Percentiles rank a stretch among this genome's conserved stretches.
phyloP scores from a whole-genome alignment of 805 yeast genomes.

The Danielozyma ontarioensis region DNA sequence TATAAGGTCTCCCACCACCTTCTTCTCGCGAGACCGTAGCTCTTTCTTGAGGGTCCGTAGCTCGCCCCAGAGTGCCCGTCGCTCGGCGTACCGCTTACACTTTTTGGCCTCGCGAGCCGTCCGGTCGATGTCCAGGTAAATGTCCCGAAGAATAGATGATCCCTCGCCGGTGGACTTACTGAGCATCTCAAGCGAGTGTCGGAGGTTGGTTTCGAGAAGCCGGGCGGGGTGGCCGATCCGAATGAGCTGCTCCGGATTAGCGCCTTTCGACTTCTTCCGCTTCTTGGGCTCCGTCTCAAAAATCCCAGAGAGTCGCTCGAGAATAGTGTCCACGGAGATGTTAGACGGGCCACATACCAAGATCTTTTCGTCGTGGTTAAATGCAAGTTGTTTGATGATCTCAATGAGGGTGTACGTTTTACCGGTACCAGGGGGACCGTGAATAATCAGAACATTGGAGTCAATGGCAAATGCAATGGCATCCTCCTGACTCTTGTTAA shows the following conservation, averaged over 20 bases:
- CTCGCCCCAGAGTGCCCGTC: constrained; percentile 63
- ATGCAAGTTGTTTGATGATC: constrained; percentile 64
- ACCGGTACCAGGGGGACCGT: constrained; percentile 84
- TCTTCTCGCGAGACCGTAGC: constrained; percentile 58
- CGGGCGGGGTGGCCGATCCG: constrained; percentile 95
- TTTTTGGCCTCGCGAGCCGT: constrained; percentile 55
- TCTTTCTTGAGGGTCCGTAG: constrained; percentile 69
- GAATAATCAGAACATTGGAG: constrained; percentile 58
- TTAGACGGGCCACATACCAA: constrained; percentile 94
- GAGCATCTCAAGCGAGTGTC: constrained; percentile 73
- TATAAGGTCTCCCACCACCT: constrained; percentile 55
- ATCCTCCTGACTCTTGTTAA: constrained; percentile 66
- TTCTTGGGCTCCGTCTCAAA: constrained; percentile 21
- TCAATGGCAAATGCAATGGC: constrained; percentile 66
- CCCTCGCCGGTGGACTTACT: constrained; percentile 56
- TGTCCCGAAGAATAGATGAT: constrained; percentile 50
- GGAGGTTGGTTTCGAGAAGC: constrained; percentile 51
- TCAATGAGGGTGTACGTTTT: constrained; percentile 82
- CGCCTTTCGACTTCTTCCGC: constrained; percentile 23
- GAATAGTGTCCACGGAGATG: constrained; percentile 83
- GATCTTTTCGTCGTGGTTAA: constrained; percentile 43
- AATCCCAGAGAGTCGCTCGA: constrained; percentile 58
- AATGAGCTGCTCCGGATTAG: constrained; percentile 42
- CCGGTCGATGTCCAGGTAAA: constrained; percentile 63
- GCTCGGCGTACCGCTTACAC: constrained; percentile 56